Evolutionary conservation across 1,139 yeast genomes (phyloP), one percentile per base, ranked within the genome.

Genomic region (Hemisphaericaspora subhashii): DNA sequence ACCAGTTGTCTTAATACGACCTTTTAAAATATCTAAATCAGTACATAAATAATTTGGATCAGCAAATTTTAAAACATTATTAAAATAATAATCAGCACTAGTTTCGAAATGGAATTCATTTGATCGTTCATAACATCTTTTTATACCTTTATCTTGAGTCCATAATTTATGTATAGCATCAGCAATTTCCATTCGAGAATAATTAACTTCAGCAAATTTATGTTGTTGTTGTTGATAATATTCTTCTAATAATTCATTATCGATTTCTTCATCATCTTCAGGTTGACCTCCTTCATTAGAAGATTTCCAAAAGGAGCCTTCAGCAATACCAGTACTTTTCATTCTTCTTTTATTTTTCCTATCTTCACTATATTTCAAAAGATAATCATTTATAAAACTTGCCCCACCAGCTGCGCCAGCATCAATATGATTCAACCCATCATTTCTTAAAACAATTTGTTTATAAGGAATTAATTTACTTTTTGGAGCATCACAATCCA

Each of bases 1-100:
- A 0, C 99, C 98, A 0, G 97, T 89, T 7, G 98, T 92, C 64
- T 90, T 92, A 53, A 92, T 87, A 32, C 99, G 72, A 3, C 98
- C 98, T 51, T 79, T 83, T 45, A 92, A 67, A 41, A 92, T 89
- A 61, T 92, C 98, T 44, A 74, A 79, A 58, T 92, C 90, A 5
- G 81, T 66, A 45, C 96, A 90, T 13, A 74, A 54, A 58, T 89
- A 90, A 43, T 70, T 64, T 0, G 81, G 79, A 40, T 78, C 72
- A 2, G 86, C 81, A 60, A 86, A 84, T 34, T 78, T 75, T 39
- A 60, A 58, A 18, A 86, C 79, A 50, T 83, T 77, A 30, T 83
- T 83, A 57, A 89, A 87, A 55, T 86, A 88, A 58, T 85, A 87
- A 4, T 78, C 65, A 0, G 94, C 88, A 37, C 86, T 83, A 3